These are phyloP conservation scores for Cercospora sp. DNA, from an alignment of 2,329 filamentous ascomycete genomes.

Conservation along the genomic window DNA sequence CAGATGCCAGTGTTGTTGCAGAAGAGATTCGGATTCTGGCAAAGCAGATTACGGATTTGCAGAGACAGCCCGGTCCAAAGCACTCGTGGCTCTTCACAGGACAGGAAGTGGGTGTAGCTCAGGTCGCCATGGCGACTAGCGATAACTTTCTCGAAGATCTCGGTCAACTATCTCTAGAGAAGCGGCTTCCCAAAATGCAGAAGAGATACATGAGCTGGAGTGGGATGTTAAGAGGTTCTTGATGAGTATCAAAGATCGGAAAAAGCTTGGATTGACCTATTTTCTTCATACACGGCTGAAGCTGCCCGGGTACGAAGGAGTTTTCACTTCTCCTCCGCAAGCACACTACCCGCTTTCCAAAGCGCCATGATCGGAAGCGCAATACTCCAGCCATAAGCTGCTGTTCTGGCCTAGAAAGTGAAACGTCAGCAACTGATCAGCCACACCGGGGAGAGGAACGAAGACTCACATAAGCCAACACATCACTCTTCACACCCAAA, in stretches of 20 bases:
- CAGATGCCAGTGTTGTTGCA: conserved; percentile 33
- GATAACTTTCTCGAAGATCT: conserved; percentile 26
- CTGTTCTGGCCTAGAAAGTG: conserved; percentile 23
- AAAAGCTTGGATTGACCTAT: not conserved
- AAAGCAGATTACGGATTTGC: conserved; percentile 35
- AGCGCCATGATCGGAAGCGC: conserved; percentile 30
- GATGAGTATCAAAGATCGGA: not conserved
- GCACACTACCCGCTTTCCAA: conserved; percentile 26
- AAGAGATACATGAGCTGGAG: conserved; percentile 21
- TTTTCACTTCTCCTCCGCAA: not conserved
- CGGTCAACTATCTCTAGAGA: not conserved
- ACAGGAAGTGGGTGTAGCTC: conserved; percentile 32
- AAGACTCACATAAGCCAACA: conserved; percentile 22
- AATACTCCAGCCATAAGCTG: conserved; percentile 32
- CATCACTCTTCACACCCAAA: conserved; percentile 27
- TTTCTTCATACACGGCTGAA: not conserved
- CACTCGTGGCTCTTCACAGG: conserved; percentile 35
- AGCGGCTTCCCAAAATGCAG: conserved; percentile 13
- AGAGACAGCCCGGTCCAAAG: conserved; percentile 26
- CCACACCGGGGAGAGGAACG: too few species aligned
- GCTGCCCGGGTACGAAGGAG: not conserved
- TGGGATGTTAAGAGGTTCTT: conserved; percentile 13
- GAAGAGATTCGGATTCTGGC: conserved; percentile 33
- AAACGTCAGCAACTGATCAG: too few species aligned
- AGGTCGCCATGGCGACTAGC: conserved; percentile 24